Percentiles rank a stretch among this genome's conserved stretches.
Evolutionary conservation across 345 rosid species (phyloP).

Genomic region (Salix arbutifolia): DNA sequence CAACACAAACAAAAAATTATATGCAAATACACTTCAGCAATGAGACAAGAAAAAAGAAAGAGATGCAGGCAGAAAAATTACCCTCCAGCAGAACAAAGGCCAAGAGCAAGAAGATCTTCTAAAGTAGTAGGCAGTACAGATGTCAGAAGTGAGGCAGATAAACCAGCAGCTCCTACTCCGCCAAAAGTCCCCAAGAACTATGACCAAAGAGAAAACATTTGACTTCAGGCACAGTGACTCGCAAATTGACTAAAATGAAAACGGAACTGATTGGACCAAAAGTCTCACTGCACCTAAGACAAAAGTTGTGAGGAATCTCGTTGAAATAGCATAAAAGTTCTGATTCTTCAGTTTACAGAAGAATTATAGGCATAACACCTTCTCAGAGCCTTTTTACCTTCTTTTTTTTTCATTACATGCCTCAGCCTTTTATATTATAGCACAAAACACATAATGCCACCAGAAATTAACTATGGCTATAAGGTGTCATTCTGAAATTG

Average conservation of each 20-base stretch:
- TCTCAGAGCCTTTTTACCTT: neutral
- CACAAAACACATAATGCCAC: neutral
- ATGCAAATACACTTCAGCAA: neutral
- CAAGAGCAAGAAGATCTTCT: slow-evolving; percentile 93
- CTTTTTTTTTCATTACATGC: neutral
- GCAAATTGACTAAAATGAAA: neutral
- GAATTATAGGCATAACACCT: neutral
- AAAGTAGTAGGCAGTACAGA: slow-evolving; percentile 76
- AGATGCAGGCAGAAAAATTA: slow-evolving; percentile 26
- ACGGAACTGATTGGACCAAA: neutral
- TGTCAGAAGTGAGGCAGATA: slow-evolving; percentile 86
- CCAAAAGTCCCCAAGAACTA: slow-evolving; percentile 82
- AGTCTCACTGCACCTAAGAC: neutral
- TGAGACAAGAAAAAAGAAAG: neutral
- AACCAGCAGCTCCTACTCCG: slow-evolving; percentile 87
- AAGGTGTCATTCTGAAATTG: neutral
- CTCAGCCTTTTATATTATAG: neutral
- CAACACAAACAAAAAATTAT: neutral
- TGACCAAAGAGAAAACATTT: slow-evolving; percentile 15
- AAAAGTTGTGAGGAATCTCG: neutral
- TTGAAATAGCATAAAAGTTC: neutral
- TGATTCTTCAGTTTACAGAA: neutral
- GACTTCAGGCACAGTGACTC: slow-evolving; percentile 9
- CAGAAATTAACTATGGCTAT: neutral
- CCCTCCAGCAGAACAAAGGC: slow-evolving; percentile 99